phyloP scores from a whole-genome alignment of 2,329 filamentous ascomycete species.

The Colletotrichum sp. region DNA sequence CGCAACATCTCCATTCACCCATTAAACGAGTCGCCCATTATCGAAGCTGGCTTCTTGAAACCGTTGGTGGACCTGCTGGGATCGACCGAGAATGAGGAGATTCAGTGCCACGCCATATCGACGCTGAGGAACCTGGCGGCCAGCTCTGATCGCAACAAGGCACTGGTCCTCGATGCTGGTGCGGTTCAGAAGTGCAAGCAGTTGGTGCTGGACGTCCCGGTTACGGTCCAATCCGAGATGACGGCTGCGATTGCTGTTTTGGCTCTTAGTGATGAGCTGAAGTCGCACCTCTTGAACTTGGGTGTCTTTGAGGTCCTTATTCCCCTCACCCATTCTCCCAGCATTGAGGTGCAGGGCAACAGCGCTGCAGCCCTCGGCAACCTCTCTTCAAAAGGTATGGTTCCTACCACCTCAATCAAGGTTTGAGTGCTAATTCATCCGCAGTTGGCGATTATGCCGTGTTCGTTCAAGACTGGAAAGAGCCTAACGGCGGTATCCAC shows the following conservation, averaged over 20 bases:
- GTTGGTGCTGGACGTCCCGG: conserved; percentile 87
- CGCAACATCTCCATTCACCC: conserved; percentile 99
- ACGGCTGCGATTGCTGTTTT: conserved; percentile 98
- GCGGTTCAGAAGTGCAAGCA: conserved; percentile 99
- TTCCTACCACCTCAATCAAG: not conserved
- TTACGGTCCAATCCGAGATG: conserved; percentile 98
- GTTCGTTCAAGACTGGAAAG: conserved; percentile 92
- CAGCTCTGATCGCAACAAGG: conserved; percentile 97
- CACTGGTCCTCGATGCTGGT: conserved; percentile 93
- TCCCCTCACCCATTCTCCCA: conserved; percentile 90
- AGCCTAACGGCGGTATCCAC: conserved; percentile 92
- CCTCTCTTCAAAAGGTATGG: conserved; percentile 90
- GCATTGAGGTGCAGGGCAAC: conserved; percentile 98
- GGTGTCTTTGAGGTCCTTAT: conserved; percentile 97
- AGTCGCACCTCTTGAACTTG: conserved; percentile 86
- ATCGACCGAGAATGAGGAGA: conserved; percentile 97
- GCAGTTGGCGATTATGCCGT: conserved; percentile 95
- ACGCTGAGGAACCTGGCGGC: conserved; percentile 94
- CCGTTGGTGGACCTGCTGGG: conserved; percentile 93
- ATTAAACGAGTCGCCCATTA: conserved; percentile 96
- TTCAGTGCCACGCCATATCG: conserved; percentile 98
- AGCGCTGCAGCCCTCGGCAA: conserved; percentile 96
- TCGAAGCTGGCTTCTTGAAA: conserved; percentile 94
- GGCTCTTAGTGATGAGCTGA: conserved; percentile 93
- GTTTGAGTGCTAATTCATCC: conserved; percentile 12